Evolutionary conservation across 2,329 filamentous ascomycete genomes (phyloP), one percentile per base, ranked within the genome.

Genomic region (Aureobasidium pullulans): DNA sequence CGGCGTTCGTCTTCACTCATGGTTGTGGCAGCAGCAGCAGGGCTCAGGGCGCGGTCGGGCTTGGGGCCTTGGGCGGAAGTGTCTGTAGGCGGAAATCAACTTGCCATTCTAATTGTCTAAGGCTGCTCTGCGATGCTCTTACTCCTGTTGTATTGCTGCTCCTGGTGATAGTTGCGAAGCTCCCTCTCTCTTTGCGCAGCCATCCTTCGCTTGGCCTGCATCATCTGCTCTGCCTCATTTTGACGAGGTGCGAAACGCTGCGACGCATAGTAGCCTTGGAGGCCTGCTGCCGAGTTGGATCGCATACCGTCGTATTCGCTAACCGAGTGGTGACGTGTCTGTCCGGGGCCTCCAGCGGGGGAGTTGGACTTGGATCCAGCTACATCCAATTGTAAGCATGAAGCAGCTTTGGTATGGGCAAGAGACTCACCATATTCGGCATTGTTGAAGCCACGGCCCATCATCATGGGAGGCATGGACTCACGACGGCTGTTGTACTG

Each of bases 101-200:
- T 57, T 53, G 50, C 31, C 44, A 59, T 62, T 61, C 49, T 63
- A 59, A 40, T 46, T 53, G 31, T 52, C 57, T 59, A 59, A 50
- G 47, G 29, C 48, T 67, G 67, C 65, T 68, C 70, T 73, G 79
- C 52, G 59, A 61, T 29, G 44, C 85, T 85, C 88, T 85, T 90
- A 97, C 94, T 96, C 90, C 93, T 87, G 82, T 97, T 96, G 80
- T 96, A 97, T 85, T 99, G 94, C 84, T 99, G 94, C 84, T 99
- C 94, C 79, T 96, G 95, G 80, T 99, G 94, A 79, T 97, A 96
- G 79, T 97, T 99, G 77, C 94, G 90, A 76, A 99, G 87, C 81
- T 99, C 94, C 77, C 93, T 89, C 82, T 99, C 94, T 77, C 94
- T 90, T 80, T 97, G 94, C 75, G 94, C 94, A 71, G 94, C 94